A percentile compares a stretch with the other conserved stretches of the same genome.
Evolutionary conservation across 495 filamentous ascomycete genomes (phyloP).

Genomic region (Penicillium bovifimosum): DNA sequence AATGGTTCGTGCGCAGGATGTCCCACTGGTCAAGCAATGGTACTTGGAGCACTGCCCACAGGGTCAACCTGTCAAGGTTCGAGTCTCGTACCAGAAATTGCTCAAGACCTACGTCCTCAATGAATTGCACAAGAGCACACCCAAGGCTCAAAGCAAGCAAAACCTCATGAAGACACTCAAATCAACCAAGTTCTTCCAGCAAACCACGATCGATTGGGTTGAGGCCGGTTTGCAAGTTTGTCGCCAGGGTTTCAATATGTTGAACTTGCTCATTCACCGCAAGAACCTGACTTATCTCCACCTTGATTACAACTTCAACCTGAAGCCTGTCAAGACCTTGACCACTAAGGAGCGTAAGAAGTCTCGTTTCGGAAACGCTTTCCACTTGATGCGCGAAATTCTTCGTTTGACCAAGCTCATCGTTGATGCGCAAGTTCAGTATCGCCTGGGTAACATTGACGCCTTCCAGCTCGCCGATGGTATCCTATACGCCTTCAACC

Average conservation of each 20-base stretch:
- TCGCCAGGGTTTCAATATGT: constrained; percentile 98
- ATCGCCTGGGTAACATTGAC: constrained; percentile 96
- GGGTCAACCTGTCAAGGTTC: constrained; percentile 91
- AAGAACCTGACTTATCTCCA: constrained; percentile 99
- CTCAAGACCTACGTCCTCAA: constrained; percentile 96
- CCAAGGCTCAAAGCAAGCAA: constrained; percentile 94
- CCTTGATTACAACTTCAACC: constrained; percentile 98
- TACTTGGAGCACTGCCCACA: constrained; percentile 93
- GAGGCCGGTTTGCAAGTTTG: constrained; percentile 98
- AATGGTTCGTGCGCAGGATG: constrained; percentile 96
- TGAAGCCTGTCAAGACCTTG: constrained; percentile 98
- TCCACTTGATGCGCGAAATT: constrained; percentile 99
- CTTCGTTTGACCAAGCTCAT: constrained; percentile 96
- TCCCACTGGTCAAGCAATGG: constrained; percentile 97
- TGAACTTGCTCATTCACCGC: constrained; percentile 94
- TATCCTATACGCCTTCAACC: constrained; percentile 98
- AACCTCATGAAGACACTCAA: constrained; percentile 84
- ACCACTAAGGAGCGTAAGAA: constrained; percentile 99
- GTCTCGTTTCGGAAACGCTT: constrained; percentile 98
- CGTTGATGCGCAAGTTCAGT: constrained; percentile 98
- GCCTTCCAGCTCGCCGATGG: constrained; percentile 98
- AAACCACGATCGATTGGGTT: constrained; percentile 98
- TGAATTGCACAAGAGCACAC: constrained; percentile 88
- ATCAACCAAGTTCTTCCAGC: constrained; percentile 98
- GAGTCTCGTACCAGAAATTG: constrained; percentile 99